Conservation (phyloP, 306 rosid genomes). For the Prunus davidiana region DNA sequence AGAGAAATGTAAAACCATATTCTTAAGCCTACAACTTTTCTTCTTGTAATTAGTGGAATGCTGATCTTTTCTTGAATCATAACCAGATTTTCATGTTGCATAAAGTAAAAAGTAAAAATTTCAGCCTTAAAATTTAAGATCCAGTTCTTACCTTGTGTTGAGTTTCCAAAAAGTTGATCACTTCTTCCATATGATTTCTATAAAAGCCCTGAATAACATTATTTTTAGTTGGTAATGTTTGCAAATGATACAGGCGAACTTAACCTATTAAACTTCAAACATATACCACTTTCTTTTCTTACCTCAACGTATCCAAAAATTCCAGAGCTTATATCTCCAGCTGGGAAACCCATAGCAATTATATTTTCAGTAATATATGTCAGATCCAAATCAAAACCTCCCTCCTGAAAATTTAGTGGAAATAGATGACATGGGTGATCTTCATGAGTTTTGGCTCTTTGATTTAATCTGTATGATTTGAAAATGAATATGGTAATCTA, state of each 20-base stretch:
- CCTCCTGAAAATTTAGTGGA: slow-evolving; percentile 54
- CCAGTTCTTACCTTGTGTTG: slow-evolving; percentile 67
- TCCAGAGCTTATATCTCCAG: slow-evolving; percentile 89
- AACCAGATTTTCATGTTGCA: not conserved
- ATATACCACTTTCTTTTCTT: slow-evolving; percentile 17
- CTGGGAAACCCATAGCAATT: slow-evolving; percentile 95
- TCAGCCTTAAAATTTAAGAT: not conserved
- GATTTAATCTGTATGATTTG: no score
- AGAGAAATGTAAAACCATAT: slow-evolving; percentile 1
- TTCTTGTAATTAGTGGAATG: not conserved
- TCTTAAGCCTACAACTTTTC: not conserved
- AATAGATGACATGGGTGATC: not conserved
- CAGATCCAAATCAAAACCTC: slow-evolving; percentile 88
- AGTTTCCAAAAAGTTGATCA: slow-evolving; percentile 74
- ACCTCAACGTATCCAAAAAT: slow-evolving; percentile 90
- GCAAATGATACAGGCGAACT: slow-evolving; percentile 22
- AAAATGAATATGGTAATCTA: no score
- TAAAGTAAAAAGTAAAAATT: slow-evolving; percentile 13
- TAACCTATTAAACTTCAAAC: slow-evolving; percentile 20
- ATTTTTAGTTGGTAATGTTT: slow-evolving; percentile 25
- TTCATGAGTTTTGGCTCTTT: no score
- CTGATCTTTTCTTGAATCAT: not conserved
- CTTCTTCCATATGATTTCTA: slow-evolving; percentile 97
- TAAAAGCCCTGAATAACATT: slow-evolving; percentile 76
- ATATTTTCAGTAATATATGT: slow-evolving; percentile 86